Conservation (phyloP, 805 yeast genomes). For the Candida glaebosa region DNA sequence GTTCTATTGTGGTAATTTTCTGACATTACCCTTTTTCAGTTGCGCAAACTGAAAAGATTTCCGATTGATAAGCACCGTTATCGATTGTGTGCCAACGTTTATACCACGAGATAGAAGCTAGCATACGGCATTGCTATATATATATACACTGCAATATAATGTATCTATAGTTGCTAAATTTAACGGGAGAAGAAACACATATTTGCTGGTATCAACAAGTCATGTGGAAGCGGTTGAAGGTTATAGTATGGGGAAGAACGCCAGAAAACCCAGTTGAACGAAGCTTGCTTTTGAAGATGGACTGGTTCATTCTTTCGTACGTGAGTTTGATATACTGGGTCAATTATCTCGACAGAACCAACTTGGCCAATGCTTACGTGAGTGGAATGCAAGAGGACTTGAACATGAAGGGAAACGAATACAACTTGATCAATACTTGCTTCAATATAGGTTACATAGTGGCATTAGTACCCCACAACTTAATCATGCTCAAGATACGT, state of each 20-base stretch:
- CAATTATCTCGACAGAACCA: conserved; percentile 55
- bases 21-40: neutral
- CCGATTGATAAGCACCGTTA: neutral
- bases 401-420: conserved; percentile 44
- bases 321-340: conserved; percentile 41
- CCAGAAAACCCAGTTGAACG: conserved; percentile 30
- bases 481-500: conserved; percentile 47
- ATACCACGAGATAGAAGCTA: neutral
- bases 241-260: conserved; percentile 28
- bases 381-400: conserved; percentile 63
- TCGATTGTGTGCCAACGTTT: neutral
- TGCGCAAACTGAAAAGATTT: neutral
- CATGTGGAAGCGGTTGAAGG: conserved; percentile 7
- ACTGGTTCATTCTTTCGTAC: conserved; percentile 41
- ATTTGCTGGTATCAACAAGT: no score
- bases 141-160: neutral
- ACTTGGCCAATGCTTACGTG: conserved; percentile 49
- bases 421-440: conserved; percentile 50
- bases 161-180: neutral
- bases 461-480: conserved; percentile 60
- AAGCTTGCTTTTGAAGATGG: conserved; percentile 31
- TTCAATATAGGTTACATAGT: conserved; percentile 61
- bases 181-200: no score
- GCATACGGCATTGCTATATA: neutral
- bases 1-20: neutral